Percentiles rank a stretch among this genome's conserved stretches.
Conservation (phyloP, 495 filamentous ascomycete genomes). For the Aspergillus hancockii region DNA sequence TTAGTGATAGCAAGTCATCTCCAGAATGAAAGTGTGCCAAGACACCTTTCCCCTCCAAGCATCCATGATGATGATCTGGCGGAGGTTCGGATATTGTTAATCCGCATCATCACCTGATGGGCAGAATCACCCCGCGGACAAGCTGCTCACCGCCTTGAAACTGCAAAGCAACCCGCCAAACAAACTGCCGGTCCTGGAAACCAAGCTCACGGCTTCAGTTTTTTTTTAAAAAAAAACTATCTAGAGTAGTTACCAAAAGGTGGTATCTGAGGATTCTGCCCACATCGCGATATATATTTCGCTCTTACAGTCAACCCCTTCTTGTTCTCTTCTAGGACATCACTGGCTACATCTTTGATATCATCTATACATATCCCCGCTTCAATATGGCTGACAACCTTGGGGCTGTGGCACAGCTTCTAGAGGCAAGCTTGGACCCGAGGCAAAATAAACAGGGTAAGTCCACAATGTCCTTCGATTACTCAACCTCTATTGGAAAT, state of each 20-base stretch:
- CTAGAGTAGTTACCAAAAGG: conserved; percentile 8
- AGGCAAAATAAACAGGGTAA: conserved; percentile 83
- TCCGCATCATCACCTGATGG: conserved; percentile 25
- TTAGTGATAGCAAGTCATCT: conserved; percentile 1
- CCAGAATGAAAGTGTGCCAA: conserved; percentile 22
- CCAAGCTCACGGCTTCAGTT: conserved; percentile 21
- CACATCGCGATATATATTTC: background rate
- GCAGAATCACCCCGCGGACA: conserved; percentile 31
- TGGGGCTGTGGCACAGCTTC: conserved; percentile 70
- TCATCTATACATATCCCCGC: conserved; percentile 27
- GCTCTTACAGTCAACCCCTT: background rate
- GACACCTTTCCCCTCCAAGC: conserved; percentile 27
- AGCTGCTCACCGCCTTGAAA: conserved; percentile 27
- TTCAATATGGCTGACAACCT: conserved; percentile 74
- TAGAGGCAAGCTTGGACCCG: conserved; percentile 85
- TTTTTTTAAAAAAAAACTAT: too few species aligned
- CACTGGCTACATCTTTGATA: conserved; percentile 5
- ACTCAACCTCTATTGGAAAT: conserved; percentile 9
- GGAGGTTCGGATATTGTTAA: conserved; percentile 20
- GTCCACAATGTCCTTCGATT: conserved; percentile 19
- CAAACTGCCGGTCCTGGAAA: conserved; percentile 38
- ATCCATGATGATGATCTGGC: conserved; percentile 27
- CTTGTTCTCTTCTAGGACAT: background rate
- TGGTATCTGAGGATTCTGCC: conserved; percentile 7
- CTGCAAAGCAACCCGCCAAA: conserved; percentile 33